phyloP scores from a whole-genome alignment of 116 monocot species.

The Papilionanthe hybrid region DNA sequence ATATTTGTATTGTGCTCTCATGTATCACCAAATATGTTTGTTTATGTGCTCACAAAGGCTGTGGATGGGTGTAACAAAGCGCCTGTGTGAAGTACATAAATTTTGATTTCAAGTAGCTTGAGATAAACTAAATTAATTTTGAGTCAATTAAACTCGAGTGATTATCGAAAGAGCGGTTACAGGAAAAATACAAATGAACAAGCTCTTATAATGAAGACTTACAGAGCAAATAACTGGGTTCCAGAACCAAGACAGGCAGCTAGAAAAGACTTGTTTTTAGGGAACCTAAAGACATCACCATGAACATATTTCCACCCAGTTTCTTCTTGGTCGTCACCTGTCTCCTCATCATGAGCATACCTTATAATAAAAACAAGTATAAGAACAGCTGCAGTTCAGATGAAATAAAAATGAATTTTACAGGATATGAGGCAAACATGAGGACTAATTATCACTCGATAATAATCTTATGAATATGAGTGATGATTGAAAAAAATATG shows the following conservation, averaged over 20 bases:
- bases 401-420: neutral
- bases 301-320: constrained; percentile 66
- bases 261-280: constrained; percentile 49
- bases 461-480: neutral
- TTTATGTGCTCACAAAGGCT: too few relatives aligned
- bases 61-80: too few relatives aligned
- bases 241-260: constrained; percentile 54
- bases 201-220: constrained; percentile 7
- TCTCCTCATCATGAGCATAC: constrained; percentile 61
- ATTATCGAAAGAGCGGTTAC: neutral
- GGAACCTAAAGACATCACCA: constrained; percentile 58
- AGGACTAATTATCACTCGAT: neutral
- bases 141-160: neutral
- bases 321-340: constrained; percentile 64
- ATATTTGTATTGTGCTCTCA: too few relatives aligned
- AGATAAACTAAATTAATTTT: neutral
- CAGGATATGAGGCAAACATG: constrained; percentile 2
- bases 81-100: neutral
- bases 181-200: neutral
- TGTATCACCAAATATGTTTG: too few relatives aligned
- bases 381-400: neutral
- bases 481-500: too few relatives aligned
- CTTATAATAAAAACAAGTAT: constrained; percentile 17
- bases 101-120: neutral
- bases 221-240: constrained; percentile 47